Percentiles rank a stretch among this genome's conserved stretches.
Conservation (phyloP, 2,329 filamentous ascomycete species). For the Calonectria pauciramosa region DNA sequence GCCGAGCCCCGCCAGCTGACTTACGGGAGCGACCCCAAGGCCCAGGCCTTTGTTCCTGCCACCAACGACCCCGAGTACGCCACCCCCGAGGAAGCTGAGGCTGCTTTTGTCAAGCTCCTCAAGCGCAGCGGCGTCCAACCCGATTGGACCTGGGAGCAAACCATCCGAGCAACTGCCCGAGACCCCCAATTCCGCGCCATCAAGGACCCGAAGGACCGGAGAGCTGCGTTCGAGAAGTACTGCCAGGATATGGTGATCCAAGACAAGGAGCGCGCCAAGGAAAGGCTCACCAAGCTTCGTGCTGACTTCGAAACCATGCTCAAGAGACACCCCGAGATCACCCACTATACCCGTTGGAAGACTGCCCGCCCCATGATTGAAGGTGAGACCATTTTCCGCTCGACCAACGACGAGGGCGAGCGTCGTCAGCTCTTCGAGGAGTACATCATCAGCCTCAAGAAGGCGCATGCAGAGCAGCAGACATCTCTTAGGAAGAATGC, state of each 20-base stretch:
- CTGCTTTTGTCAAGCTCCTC: constrained; percentile 91
- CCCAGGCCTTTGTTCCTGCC: constrained; percentile 72
- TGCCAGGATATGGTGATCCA: constrained; percentile 89
- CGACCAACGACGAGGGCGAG: constrained; percentile 88
- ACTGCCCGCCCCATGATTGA: constrained; percentile 95
- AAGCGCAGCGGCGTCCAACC: constrained; percentile 87
- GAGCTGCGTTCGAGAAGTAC: constrained; percentile 94
- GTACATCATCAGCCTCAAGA: constrained; percentile 89
- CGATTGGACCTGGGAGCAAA: constrained; percentile 94
- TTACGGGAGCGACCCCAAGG: constrained; percentile 68
- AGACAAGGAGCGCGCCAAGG: constrained; percentile 95
- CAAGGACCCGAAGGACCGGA: constrained; percentile 92
- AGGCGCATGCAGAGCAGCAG: constrained; percentile 82
- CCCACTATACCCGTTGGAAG: constrained; percentile 97
- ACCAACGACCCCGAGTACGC: constrained; percentile 83
- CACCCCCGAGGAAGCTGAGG: constrained; percentile 88
- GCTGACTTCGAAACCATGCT: constrained; percentile 97
- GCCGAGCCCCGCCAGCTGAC: constrained; percentile 71
- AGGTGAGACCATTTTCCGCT: constrained; percentile 94
- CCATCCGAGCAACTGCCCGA: constrained; percentile 86
- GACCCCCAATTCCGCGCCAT: constrained; percentile 94
- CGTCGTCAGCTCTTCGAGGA: constrained; percentile 93
- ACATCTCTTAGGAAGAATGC: constrained; percentile 80
- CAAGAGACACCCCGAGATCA: constrained; percentile 95
- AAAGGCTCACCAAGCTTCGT: constrained; percentile 91